phyloP scores from a whole-genome alignment of 176 grass and related monocot genomes.

The Ensete glaucum region DNA sequence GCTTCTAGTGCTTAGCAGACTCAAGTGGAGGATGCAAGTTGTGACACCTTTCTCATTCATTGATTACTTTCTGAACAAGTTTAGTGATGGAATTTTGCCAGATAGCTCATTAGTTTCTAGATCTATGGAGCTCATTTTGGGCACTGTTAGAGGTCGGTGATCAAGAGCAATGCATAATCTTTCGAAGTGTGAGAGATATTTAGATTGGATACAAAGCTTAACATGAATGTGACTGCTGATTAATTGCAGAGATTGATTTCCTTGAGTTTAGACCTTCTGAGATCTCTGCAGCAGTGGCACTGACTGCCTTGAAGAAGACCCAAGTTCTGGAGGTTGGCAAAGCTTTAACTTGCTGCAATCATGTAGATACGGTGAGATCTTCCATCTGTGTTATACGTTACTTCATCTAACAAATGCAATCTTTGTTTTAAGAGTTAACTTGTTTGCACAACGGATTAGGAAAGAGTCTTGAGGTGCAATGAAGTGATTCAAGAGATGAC shows the following conservation, averaged over 20 bases:
- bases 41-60: constrained; percentile 62
- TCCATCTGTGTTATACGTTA: background rate
- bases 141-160: constrained; percentile 55
- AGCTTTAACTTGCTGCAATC: constrained; percentile 32
- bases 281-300: constrained; percentile 46
- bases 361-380: constrained; percentile 53
- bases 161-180: too few species aligned
- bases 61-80: constrained; percentile 47
- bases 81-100: constrained; percentile 28
- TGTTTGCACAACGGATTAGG: constrained; percentile 17
- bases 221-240: constrained; percentile 21
- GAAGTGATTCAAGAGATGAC: constrained; percentile 42
- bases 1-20: constrained; percentile 31
- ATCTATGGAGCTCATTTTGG: constrained; percentile 34
- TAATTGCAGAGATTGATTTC: constrained; percentile 45
- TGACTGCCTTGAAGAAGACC: constrained; percentile 36
- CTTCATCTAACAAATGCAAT: background rate
- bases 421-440: background rate
- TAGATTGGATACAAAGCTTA: background rate
- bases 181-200: background rate
- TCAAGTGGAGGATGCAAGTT: constrained; percentile 70
- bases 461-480: constrained; percentile 52
- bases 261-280: constrained; percentile 64
- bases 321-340: constrained; percentile 18
- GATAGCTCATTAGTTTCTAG: constrained; percentile 22